Percentiles rank a stretch among this genome's conserved stretches.
Conservation (phyloP, 1,284 basidiomycete species). For the Schizophyllum commune region DNA sequence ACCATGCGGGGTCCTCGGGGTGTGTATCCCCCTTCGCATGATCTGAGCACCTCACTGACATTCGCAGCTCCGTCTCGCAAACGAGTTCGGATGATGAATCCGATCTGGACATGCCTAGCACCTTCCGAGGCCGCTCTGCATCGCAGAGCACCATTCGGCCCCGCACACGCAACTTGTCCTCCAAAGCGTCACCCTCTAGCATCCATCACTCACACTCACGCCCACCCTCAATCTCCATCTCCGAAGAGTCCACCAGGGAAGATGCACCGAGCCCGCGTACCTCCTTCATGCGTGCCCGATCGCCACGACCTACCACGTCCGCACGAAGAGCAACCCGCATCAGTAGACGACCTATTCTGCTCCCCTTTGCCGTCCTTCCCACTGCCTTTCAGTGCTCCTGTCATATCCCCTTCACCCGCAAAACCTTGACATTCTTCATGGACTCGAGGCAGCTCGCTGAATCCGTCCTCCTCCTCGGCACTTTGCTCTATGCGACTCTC, state of each 20-base stretch:
- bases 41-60: background rate
- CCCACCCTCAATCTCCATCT: slow-evolving; percentile 13
- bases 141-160: background rate
- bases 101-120: background rate
- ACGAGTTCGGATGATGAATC: slow-evolving; percentile 20
- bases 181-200: background rate
- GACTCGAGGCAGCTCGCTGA: slow-evolving; percentile 54
- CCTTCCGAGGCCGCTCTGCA: background rate
- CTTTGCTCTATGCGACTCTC: background rate
- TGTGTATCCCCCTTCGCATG: slow-evolving; percentile 20
- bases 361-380: slow-evolving; percentile 30
- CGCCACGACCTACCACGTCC: slow-evolving; percentile 31
- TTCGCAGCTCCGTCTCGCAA: background rate
- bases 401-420: slow-evolving; percentile 31
- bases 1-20: slow-evolving; percentile 75
- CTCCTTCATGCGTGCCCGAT: slow-evolving; percentile 52
- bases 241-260: slow-evolving; percentile 25
- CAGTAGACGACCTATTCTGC: slow-evolving; percentile 23
- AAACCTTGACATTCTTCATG: slow-evolving; percentile 36
- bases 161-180: background rate
- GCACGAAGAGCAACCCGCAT: slow-evolving; percentile 21
- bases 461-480: slow-evolving; percentile 39
- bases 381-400: slow-evolving; percentile 33
- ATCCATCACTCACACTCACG: background rate
- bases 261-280: slow-evolving; percentile 17